Conservation (phyloP, 2,329 filamentous ascomycete genomes). For the Claviceps pazoutovae region DNA sequence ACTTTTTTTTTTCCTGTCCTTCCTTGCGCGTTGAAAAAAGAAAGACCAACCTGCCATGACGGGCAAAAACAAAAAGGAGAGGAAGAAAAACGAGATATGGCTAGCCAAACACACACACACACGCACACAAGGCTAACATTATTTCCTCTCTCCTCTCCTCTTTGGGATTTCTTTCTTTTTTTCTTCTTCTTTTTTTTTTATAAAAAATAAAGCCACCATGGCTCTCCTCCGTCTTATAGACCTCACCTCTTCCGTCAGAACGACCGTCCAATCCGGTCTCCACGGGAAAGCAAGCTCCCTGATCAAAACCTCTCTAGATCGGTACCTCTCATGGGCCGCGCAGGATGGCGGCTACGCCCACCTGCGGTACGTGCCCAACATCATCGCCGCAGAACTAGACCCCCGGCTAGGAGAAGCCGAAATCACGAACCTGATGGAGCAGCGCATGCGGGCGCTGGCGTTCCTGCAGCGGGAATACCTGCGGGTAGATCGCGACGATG, state of each 20-base stretch:
- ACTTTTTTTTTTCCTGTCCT: background rate
- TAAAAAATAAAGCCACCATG: conserved; percentile 20
- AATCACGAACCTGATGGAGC: conserved; percentile 22
- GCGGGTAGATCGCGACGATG: conserved; percentile 12
- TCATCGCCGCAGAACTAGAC: conserved; percentile 24
- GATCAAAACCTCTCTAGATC: conserved; percentile 22
- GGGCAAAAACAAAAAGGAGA: background rate
- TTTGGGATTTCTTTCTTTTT: too few species aligned
- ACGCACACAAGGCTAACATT: background rate
- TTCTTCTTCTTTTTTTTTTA: too few species aligned
- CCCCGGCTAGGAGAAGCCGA: conserved; percentile 13
- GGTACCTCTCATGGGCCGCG: conserved; percentile 27
- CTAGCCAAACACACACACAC: too few species aligned
- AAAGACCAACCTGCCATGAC: background rate
- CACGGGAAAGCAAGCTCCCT: conserved; percentile 16
- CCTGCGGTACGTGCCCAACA: conserved; percentile 23
- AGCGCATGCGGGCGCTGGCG: conserved; percentile 22
- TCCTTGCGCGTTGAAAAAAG: background rate
- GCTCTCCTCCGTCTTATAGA: conserved; percentile 26
- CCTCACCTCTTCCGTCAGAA: conserved; percentile 22
- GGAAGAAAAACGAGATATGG: background rate
- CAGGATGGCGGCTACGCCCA: conserved; percentile 24
- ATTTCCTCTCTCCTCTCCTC: background rate
- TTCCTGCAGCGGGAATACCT: conserved; percentile 23
- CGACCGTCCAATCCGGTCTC: conserved; percentile 21